phyloP scores from a whole-genome alignment of 306 rosid genomes.

The Ochetophila trinervis region DNA sequence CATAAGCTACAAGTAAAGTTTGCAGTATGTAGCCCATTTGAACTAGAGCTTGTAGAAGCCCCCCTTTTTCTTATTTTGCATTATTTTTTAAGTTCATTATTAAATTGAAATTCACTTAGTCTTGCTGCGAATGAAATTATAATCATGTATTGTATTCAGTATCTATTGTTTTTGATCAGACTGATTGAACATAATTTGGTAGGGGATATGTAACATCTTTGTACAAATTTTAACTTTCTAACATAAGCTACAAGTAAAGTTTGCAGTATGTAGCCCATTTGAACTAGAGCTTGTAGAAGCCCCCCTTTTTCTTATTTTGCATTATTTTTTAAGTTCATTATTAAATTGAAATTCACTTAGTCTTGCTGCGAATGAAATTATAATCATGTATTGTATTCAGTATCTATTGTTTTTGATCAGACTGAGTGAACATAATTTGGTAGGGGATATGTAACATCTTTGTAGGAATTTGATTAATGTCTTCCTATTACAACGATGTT shows the following conservation, averaged over 20 bases:
- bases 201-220: too few relatives aligned
- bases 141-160: not conserved
- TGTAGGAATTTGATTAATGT: not conserved
- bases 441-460: not conserved
- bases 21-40: too few relatives aligned
- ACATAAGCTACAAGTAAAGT: too few relatives aligned
- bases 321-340: not conserved
- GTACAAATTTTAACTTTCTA: too few relatives aligned
- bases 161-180: not conserved
- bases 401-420: not conserved
- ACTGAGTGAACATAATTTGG: not conserved
- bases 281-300: too few relatives aligned
- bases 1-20: too few relatives aligned
- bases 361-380: not conserved
- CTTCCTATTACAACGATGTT: not conserved
- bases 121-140: not conserved
- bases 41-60: too few relatives aligned
- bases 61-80: too few relatives aligned
- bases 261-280: too few relatives aligned
- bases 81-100: not conserved
- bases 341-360: not conserved
- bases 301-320: too few relatives aligned
- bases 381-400: not conserved
- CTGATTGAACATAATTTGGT: too few relatives aligned
- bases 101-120: not conserved